A percentile compares a stretch with the other conserved stretches of the same genome.
phyloP scores from a whole-genome alignment of 352 stramenopile genomes.

The Globisporangium takayamanum region DNA sequence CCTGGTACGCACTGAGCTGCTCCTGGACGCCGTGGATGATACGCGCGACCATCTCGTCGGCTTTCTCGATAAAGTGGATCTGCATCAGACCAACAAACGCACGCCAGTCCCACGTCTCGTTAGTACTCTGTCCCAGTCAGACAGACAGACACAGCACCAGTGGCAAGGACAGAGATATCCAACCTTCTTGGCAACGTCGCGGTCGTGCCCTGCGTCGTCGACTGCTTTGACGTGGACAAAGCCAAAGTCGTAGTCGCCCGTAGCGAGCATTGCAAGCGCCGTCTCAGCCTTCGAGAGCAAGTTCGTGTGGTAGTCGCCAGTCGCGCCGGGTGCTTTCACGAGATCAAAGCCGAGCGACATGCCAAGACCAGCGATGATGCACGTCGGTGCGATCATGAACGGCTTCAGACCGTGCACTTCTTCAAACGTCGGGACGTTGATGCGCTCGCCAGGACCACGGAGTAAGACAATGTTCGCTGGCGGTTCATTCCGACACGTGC shows the following conservation, averaged over 20 bases:
- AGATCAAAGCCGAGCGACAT: constrained; percentile 84
- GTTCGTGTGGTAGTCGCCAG: constrained; percentile 84
- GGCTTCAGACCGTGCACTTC: constrained; percentile 73
- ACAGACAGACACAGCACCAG: too few relatives aligned
- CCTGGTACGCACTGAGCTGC: constrained; percentile 24
- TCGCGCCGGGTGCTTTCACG: constrained; percentile 57
- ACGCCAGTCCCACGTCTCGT: neutral
- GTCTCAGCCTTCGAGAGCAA: constrained; percentile 74
- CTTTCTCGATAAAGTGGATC: constrained; percentile 78
- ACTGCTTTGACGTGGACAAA: constrained; percentile 87
- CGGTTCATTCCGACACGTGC: constrained; percentile 40
- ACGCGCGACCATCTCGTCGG: constrained; percentile 72
- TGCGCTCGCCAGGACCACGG: constrained; percentile 76
- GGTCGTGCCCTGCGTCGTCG: constrained; percentile 82
- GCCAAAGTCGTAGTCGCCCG: constrained; percentile 56
- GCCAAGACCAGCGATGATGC: constrained; percentile 82
- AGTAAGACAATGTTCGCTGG: constrained; percentile 84
- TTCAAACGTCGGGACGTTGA: constrained; percentile 77
- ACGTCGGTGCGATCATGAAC: constrained; percentile 88
- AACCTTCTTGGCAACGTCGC: constrained; percentile 77
- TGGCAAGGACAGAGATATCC: neutral
- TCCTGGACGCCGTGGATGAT: constrained; percentile 50
- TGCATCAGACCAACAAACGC: constrained; percentile 2
- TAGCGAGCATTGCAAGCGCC: constrained; percentile 38
- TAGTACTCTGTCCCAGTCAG: too few relatives aligned